A percentile compares a stretch with the other conserved stretches of the same genome.
These are phyloP conservation scores for Senecio squalidus DNA, from an alignment of 140 eudicot genomes.

Conservation along the genomic window DNA sequence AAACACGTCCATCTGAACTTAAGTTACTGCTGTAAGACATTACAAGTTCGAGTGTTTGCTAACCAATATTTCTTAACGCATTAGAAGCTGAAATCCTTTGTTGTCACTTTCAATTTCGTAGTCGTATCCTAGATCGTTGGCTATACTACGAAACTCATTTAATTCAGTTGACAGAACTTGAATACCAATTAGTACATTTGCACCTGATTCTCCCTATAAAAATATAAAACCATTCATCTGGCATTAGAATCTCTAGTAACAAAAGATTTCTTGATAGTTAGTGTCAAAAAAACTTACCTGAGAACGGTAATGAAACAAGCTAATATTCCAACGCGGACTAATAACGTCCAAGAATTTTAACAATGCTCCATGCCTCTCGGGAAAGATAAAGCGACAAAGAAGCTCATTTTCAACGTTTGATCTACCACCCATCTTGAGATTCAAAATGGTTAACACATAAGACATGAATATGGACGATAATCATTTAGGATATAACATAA, in stretches of 20 bases:
- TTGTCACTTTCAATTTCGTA: slow-evolving; percentile 45
- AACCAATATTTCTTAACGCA: slow-evolving; percentile 25
- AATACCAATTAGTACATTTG: slow-evolving; percentile 64
- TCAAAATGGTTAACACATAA: neutral
- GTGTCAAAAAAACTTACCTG: slow-evolving; percentile 36
- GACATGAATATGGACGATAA: neutral
- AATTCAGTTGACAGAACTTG: slow-evolving; percentile 46
- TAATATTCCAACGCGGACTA: slow-evolving; percentile 81
- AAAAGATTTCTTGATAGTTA: neutral
- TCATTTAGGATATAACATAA: neutral
- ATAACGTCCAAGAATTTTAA: slow-evolving; percentile 64
- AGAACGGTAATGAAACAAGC: slow-evolving; percentile 79
- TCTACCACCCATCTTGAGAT: slow-evolving; percentile 69
- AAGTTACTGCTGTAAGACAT: neutral
- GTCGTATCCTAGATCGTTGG: slow-evolving; percentile 56
- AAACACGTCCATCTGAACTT: neutral
- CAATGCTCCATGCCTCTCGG: slow-evolving; percentile 71
- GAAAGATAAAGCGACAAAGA: slow-evolving; percentile 70
- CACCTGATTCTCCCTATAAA: slow-evolving; percentile 67
- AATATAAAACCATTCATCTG: neutral
- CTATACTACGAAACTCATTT: slow-evolving; percentile 38
- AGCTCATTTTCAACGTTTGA: slow-evolving; percentile 65
- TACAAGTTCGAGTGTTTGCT: neutral
- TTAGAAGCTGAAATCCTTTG: slow-evolving; percentile 48
- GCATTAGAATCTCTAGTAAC: slow-evolving; percentile 4